Base-by-base conservation (phyloP, 495 filamentous ascomycete genomes). In the Hypomontagnella monticulosa region DNA sequence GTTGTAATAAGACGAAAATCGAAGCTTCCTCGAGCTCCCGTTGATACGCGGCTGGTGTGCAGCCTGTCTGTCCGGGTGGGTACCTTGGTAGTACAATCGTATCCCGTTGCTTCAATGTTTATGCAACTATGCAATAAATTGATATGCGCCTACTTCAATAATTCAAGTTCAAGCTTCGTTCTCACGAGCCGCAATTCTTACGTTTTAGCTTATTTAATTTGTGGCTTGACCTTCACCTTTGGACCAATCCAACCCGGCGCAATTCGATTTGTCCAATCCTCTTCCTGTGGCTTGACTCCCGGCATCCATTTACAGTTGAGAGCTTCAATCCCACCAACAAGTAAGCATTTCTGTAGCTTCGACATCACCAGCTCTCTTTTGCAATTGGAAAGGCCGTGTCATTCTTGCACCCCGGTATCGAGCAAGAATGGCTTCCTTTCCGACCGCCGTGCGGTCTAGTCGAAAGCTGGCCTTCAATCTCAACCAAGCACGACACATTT, bases 351-450 rank as follows among this genome's bases (percentile, higher is more conserved):
- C 47, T 12, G 19, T 46, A 64, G 63, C 63, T 57, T 65, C 69
- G 61, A 20, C 43, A 61, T 49, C 48, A 61, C 50, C 57, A 55
- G 63, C 51, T 60, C 57, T 41, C 44, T 61, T 40, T 73, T 37
- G 51, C 66, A 65, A 64, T 74, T 72, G 71, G 69, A 67, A 66
- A 70, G 71, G 71, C 51, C 23, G 38, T 32, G 50, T 66, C 69
- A 47, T 69, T 74, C 78, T 73, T 75, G 78, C 72, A 62, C 66
- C 55, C 44, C 63, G 60, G 61, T 49, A 63, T 48, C 30, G 38
- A 71, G 69, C 72, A 76, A 79, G 71, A 46, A 83, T 83, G 79
- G 76, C 79, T 70, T 77, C 79, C 74, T 70, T 81, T 75, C 76
- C 78, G 70, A 73, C 76, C 72, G 74, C 77, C 38, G 76, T 78